These are phyloP conservation scores for Lodderomyces pseudojiufengensis DNA, from an alignment of 1,139 yeast species.

Conservation along the genomic window DNA sequence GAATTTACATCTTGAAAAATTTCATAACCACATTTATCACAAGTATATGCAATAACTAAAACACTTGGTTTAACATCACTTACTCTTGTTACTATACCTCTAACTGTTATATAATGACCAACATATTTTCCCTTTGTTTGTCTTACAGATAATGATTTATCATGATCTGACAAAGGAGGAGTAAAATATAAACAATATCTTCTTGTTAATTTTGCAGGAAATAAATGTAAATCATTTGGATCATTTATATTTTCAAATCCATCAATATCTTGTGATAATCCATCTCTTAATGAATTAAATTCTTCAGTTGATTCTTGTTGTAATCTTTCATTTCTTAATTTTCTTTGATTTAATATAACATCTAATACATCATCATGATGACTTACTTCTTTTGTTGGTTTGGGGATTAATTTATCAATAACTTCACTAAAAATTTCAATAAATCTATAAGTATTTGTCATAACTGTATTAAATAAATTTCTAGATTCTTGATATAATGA, in stretches of 20 bases:
- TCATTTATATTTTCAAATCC: constrained; percentile 14
- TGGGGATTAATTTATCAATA: constrained; percentile 80
- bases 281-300: constrained; percentile 35
- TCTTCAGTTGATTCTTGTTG: constrained; percentile 65
- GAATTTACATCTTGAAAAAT: constrained; percentile 92
- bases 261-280: constrained; percentile 19
- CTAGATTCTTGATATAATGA: constrained; percentile 22
- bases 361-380: constrained; percentile 91
- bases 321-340: constrained; percentile 70
- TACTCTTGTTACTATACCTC: constrained; percentile 94
- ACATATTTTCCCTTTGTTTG: constrained; percentile 80
- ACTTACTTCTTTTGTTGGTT: constrained; percentile 69
- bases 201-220: constrained; percentile 84
- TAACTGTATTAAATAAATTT: constrained; percentile 54
- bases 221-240: constrained; percentile 33
- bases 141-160: constrained; percentile 73
- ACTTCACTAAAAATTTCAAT: constrained; percentile 71
- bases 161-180: constrained; percentile 47
- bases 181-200: constrained; percentile 83
- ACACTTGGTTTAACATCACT: constrained; percentile 95
- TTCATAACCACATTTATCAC: constrained; percentile 97
- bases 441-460: constrained; percentile 74
- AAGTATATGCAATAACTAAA: constrained; percentile 89
- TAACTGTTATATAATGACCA: constrained; percentile 83
- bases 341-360: constrained; percentile 87